Evolutionary conservation across 495 filamentous ascomycete species (phyloP).

Genomic region (Hyaloscypha finlandica): DNA sequence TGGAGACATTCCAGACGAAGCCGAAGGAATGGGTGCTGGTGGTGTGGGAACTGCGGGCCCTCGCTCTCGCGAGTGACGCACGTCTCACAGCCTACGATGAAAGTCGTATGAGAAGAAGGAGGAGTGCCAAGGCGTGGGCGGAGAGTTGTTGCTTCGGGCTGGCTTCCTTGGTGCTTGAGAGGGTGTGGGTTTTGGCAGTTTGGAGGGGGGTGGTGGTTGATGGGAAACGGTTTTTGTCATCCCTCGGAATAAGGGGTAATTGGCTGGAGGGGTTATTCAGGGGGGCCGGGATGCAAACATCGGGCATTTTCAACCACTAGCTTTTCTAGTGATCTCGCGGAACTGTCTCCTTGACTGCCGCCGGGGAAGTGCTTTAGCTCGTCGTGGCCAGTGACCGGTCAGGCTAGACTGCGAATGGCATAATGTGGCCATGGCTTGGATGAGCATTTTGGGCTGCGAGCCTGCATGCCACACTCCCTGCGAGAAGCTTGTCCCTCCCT

Average conservation of each 20-base stretch:
- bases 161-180: not conserved
- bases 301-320: not conserved
- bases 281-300: not conserved
- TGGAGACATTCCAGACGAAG: slow-evolving; percentile 14
- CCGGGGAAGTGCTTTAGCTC: slow-evolving; percentile 20
- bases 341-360: slow-evolving; percentile 23
- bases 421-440: too few relatives aligned
- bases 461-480: too few relatives aligned
- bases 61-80: not conserved
- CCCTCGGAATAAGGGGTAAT: not conserved
- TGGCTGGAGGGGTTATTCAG: not conserved
- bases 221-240: not conserved
- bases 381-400: not conserved
- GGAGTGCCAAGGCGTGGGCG: not conserved
- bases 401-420: not conserved
- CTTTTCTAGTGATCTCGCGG: slow-evolving; percentile 19
- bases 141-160: not conserved
- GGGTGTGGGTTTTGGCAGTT: not conserved
- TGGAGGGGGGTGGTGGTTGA: not conserved
- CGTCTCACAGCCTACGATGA: not conserved
- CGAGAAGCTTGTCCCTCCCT: too few relatives aligned
- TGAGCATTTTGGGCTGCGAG: too few relatives aligned
- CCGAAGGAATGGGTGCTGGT: not conserved
- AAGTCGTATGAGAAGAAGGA: not conserved
- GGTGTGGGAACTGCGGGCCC: not conserved